phyloP scores from a whole-genome alignment of 768 basidiomycete genomes.

The Nevesoporus exiguus region DNA sequence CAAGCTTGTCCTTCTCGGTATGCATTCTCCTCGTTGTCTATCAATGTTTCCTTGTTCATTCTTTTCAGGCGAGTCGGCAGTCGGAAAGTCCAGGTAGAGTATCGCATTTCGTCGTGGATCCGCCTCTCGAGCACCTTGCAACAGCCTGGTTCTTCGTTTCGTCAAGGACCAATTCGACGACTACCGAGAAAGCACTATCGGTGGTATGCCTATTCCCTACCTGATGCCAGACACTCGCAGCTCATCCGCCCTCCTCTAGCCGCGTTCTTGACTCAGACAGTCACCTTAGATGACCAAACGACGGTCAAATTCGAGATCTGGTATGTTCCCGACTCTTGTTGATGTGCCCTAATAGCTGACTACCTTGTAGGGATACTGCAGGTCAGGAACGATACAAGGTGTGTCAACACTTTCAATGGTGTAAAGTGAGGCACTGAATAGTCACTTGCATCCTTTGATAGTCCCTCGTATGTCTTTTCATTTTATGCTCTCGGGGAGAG shows the following conservation, averaged over 20 bases:
- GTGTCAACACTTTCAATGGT: conserved; percentile 17
- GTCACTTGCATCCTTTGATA: conserved; percentile 11
- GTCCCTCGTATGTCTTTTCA: conserved; percentile 43
- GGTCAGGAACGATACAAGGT: conserved; percentile 95
- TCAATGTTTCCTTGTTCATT: conserved; percentile 7
- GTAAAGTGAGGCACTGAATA: not conserved
- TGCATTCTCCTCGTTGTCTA: conserved; percentile 2
- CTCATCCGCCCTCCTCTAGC: conserved; percentile 45
- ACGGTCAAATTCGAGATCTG: conserved; percentile 98
- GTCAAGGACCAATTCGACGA: conserved; percentile 97
- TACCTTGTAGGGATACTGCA: conserved; percentile 76
- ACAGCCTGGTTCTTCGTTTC: conserved; percentile 89
- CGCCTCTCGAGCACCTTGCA: conserved; percentile 24
- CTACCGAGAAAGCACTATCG: conserved; percentile 92
- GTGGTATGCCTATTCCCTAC: conserved; percentile 46
- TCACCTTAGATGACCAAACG: conserved; percentile 82
- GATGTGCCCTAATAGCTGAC: not conserved
- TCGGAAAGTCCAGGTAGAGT: conserved; percentile 88
- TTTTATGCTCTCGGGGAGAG: not conserved
- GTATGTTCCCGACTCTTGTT: conserved; percentile 41
- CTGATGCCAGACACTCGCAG: not conserved
- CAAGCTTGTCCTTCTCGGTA: conserved; percentile 94
- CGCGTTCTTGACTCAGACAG: conserved; percentile 98
- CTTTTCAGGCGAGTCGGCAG: conserved; percentile 85
- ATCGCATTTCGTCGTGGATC: conserved; percentile 10